These are phyloP conservation scores for Petasospora fabianii DNA, from an alignment of 1,139 yeast genomes.

Conservation along the genomic window DNA sequence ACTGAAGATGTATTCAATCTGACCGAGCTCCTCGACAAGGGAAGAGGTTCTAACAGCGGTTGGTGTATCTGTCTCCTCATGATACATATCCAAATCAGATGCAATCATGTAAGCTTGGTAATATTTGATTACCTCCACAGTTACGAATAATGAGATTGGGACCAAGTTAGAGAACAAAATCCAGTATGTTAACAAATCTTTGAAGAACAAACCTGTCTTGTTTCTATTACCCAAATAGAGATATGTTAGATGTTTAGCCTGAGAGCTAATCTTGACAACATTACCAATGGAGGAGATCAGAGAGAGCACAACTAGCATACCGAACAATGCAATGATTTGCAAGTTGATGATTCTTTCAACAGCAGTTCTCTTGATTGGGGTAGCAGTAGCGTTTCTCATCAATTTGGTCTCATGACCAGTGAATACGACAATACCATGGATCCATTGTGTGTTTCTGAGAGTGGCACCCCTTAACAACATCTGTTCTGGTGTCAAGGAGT, in stretches of 20 bases:
- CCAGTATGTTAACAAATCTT: slow-evolving; percentile 91
- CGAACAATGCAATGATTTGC: slow-evolving; percentile 85
- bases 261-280: slow-evolving; percentile 64
- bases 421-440: slow-evolving; percentile 87
- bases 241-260: slow-evolving; percentile 54
- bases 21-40: slow-evolving; percentile 93
- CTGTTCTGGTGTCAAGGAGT: slow-evolving; percentile 87
- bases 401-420: slow-evolving; percentile 98
- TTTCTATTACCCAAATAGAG: slow-evolving; percentile 67
- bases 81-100: slow-evolving; percentile 90
- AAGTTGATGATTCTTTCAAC: slow-evolving; percentile 93
- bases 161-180: slow-evolving; percentile 91
- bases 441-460: slow-evolving; percentile 91
- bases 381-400: slow-evolving; percentile 98
- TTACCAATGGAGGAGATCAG: slow-evolving; percentile 85
- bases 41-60: slow-evolving; percentile 94
- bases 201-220: slow-evolving; percentile 69
- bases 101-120: slow-evolving; percentile 94
- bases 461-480: slow-evolving; percentile 92
- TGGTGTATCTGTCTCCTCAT: slow-evolving; percentile 85
- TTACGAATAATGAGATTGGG: slow-evolving; percentile 91
- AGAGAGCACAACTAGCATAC: slow-evolving; percentile 69
- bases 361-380: slow-evolving; percentile 95
- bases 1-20: slow-evolving; percentile 90
- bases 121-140: slow-evolving; percentile 92